Evolutionary conservation across 2,329 filamentous ascomycete species (phyloP).

Genomic region (Whalleya microplaca): DNA sequence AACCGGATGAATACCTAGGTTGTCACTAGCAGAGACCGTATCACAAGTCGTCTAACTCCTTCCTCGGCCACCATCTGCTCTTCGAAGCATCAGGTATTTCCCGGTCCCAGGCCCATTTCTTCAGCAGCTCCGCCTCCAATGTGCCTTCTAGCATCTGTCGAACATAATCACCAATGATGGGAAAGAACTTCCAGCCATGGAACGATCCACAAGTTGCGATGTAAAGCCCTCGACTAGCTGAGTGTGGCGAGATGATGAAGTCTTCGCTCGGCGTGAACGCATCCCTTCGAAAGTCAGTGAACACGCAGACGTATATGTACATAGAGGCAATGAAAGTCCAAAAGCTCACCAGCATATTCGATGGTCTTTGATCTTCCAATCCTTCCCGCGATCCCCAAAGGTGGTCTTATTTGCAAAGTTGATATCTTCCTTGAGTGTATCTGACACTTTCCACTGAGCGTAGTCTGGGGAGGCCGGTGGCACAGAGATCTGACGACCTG

Average conservation of each 20-base stretch:
- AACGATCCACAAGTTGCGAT: conserved; percentile 68
- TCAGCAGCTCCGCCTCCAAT: conserved; percentile 46
- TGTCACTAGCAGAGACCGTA: not conserved
- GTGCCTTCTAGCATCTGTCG: conserved; percentile 56
- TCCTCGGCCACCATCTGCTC: conserved; percentile 60
- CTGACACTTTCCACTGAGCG: conserved; percentile 64
- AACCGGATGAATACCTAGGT: no score
- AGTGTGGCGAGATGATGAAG: conserved; percentile 64
- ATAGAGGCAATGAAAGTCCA: not conserved
- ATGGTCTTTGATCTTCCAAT: conserved; percentile 64
- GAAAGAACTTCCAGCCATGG: conserved; percentile 71
- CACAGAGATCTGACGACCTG: conserved; percentile 58
- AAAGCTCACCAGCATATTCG: conserved; percentile 66
- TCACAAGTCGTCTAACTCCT: conserved; percentile 58
- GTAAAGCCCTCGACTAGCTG: conserved; percentile 56
- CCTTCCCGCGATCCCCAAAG: conserved; percentile 59
- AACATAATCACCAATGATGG: conserved; percentile 65
- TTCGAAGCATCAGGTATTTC: conserved; percentile 55
- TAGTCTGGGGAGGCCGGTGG: conserved; percentile 62
- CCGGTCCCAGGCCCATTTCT: conserved; percentile 63
- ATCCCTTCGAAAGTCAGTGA: conserved; percentile 53
- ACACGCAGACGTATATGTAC: not conserved
- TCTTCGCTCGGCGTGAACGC: conserved; percentile 65
- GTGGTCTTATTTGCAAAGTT: conserved; percentile 59
- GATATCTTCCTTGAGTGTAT: conserved; percentile 60